Evolutionary conservation across 176 grass and related monocot species (phyloP), one percentile per base, ranked within the genome.

Genomic region (barley (Hordeum vulgare)): DNA sequence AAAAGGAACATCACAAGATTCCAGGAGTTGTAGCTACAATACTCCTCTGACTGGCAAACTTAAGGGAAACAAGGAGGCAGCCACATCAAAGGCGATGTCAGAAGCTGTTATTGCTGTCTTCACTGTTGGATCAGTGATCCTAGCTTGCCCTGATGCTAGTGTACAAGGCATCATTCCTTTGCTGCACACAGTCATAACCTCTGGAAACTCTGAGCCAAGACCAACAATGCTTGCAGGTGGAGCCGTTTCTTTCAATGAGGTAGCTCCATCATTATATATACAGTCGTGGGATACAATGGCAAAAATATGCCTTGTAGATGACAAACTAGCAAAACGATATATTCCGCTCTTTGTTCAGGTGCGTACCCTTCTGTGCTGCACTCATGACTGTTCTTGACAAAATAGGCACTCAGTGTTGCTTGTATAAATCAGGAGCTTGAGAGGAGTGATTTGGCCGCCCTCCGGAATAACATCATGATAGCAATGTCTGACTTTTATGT

Each of bases 331-430:
- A 51, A 98, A 98, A 66, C 63, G 82, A 37, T 98, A 98, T 79
- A 98, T 98, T 83, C 96, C 96, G 76, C 87, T 98, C 56, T 98
- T 98, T 86, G 92, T 95, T 81, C 92, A 98, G 96, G 96, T 98
- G 75, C 31, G 70, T 56, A 77, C 29, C 65, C 35, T 75, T 11
- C 24, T n/a, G 15, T 66, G 1, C 15, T 17, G 47, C 44, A 66
- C 27, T 73, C 66, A 28, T 74, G 27, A 42, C 20, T 86, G 66
- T 40, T 58, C 61, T 87, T 90, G 71, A 73, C 27, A 73, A 51
- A 51, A 66, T 62, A 84, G 35, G 42, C 15, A 71, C 42, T 80
- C 26, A 85, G 36, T 86, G 37, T 71, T 88, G 11, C 60, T 83
- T 73, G 68, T 75, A 74, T 86, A 70, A 87, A 85, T 72, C 86